Evolutionary conservation across 208 protist species (phyloP).

Genomic region (Acanthamoeba royreba): DNA sequence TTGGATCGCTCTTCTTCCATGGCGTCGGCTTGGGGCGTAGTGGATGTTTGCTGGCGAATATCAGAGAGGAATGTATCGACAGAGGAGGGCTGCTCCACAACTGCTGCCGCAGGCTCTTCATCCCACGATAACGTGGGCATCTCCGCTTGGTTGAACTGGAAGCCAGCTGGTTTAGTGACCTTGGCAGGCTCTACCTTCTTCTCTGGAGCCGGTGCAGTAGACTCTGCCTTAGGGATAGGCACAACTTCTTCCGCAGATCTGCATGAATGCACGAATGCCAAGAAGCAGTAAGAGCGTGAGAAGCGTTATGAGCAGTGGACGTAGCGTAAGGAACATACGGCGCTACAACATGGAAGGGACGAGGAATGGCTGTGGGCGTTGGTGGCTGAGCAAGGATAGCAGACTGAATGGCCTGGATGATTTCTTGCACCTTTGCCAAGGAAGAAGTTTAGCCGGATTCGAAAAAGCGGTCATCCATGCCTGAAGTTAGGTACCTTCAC

Average conservation of each 20-base stretch:
- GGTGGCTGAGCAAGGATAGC: background rate
- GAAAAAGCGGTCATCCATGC: background rate
- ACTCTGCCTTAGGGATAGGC: background rate
- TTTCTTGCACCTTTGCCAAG: background rate
- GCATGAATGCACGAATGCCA: too few species aligned
- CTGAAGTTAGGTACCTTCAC: slow-evolving; percentile 60
- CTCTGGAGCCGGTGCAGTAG: too few species aligned
- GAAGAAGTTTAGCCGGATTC: background rate
- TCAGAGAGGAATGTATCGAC: too few species aligned
- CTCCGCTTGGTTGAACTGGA: background rate
- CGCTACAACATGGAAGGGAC: background rate
- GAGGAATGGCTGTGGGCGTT: background rate
- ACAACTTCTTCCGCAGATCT: background rate
- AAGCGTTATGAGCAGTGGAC: too few species aligned
- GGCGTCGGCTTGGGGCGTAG: background rate
- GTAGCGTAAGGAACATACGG: background rate
- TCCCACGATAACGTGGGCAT: background rate
- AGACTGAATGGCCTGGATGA: background rate
- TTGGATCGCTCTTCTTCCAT: background rate
- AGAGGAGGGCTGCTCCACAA: background rate
- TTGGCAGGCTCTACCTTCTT: background rate
- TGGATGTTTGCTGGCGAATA: background rate
- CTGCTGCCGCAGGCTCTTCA: background rate
- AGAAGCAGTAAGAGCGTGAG: too few species aligned
- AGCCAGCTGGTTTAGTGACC: background rate